phyloP scores from a whole-genome alignment of 2,329 filamentous ascomycete genomes.

The Colletotrichum karsti region DNA sequence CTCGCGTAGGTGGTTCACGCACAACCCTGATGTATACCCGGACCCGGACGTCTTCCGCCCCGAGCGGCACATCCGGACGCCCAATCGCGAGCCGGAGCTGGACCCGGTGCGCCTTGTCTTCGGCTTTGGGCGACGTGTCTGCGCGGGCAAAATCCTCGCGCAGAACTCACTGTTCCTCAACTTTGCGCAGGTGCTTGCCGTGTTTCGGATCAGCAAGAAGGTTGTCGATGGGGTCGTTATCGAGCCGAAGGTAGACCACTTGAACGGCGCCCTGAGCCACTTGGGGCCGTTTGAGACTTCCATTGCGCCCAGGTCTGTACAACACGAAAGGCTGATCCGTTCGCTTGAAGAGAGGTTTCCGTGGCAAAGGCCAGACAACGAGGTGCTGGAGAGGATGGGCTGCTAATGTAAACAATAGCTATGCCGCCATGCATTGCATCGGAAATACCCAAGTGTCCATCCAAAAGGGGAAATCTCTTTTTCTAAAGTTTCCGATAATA shows the following conservation, averaged over 20 bases:
- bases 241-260: slow-evolving; percentile 20
- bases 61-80: slow-evolving; percentile 37
- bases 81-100: neutral
- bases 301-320: neutral
- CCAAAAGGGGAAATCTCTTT: too few relatives aligned
- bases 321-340: slow-evolving; percentile 12
- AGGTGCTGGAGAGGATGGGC: neutral
- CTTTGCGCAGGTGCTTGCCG: slow-evolving; percentile 51
- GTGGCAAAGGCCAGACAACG: neutral
- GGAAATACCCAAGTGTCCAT: too few relatives aligned
- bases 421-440: too few relatives aligned
- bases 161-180: slow-evolving; percentile 32
- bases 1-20: slow-evolving; percentile 50
- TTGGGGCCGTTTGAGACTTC: neutral
- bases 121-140: slow-evolving; percentile 31
- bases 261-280: neutral
- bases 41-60: slow-evolving; percentile 43
- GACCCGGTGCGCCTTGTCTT: slow-evolving; percentile 26
- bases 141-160: slow-evolving; percentile 29
- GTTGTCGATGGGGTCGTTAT: slow-evolving; percentile 43
- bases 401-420: too few relatives aligned
- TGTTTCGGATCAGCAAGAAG: slow-evolving; percentile 49
- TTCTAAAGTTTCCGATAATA: too few relatives aligned
- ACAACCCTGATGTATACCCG: slow-evolving; percentile 74
- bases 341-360: neutral